A percentile compares a stretch with the other conserved stretches of the same genome.
phyloP scores from a whole-genome alignment of 768 basidiomycete species.

The Kwoniella sp. region DNA sequence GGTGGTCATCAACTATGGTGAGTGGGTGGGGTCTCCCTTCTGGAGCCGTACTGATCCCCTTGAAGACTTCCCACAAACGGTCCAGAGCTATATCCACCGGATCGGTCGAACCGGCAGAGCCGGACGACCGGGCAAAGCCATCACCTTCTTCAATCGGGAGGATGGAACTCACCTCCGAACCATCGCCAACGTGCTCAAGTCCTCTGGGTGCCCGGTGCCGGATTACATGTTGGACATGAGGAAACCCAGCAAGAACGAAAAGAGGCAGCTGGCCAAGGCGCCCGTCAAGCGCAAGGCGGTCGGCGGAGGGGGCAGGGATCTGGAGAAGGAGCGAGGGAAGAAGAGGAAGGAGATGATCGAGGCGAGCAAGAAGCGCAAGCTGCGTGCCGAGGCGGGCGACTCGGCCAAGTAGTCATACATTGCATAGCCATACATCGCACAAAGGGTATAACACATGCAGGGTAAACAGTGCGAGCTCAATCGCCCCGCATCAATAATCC shows the following conservation, averaged over 20 bases:
- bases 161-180: conserved; percentile 88
- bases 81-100: conserved; percentile 92
- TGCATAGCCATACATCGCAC: no score
- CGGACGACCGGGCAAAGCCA: conserved; percentile 82
- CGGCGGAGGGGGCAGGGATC: conserved; percentile 55
- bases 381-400: not conserved
- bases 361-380: conserved; percentile 22
- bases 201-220: conserved; percentile 84
- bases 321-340: conserved; percentile 38
- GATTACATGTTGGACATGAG: conserved; percentile 95
- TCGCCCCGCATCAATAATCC: no score
- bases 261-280: conserved; percentile 75
- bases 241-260: conserved; percentile 84
- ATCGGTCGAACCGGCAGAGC: conserved; percentile 96
- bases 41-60: not conserved
- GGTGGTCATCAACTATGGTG: conserved; percentile 74
- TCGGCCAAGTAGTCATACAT: not conserved
- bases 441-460: no score
- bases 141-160: conserved; percentile 92
- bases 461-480: no score
- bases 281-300: conserved; percentile 61
- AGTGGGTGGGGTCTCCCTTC: conserved; percentile 6
- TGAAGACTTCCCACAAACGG: conserved; percentile 83
- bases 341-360: conserved; percentile 37
- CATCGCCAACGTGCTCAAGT: conserved; percentile 93